Base-by-base conservation (phyloP, 1,284 basidiomycete species). In the Ganoderma meredithae region DNA sequence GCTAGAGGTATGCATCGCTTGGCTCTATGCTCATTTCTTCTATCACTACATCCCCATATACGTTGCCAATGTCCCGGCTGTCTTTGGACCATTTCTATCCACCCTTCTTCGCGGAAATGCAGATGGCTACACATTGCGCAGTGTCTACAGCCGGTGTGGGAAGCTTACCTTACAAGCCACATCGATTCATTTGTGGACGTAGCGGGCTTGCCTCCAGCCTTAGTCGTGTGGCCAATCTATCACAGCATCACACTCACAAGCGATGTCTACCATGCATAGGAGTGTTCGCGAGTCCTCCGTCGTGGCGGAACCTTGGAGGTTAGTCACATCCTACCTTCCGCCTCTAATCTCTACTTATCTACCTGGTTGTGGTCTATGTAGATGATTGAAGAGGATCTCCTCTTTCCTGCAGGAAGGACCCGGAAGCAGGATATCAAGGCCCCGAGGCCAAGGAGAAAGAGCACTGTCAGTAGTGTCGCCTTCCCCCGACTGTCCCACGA, bases 301-400 rank as follows among this genome's bases (percentile, higher is more conserved):
- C 83, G 85, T 9, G 83, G 86, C 25, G 91, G 84, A 49, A 78
- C 86, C 36, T 75, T 93, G n/a, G 91, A 93, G 85, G 90, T 91
- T 67, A 40, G 67, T 60, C 13, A 2, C 12, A 8, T 1, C 2
- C 4, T 60, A 39, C 22, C 27, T 7, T 22, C 58, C 41, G n/a
- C n/a, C 17, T 17, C 2, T 19, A 3, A 40, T 39, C 9, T 10
- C n/a, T 27, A 27, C 13, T 41, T 39, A 25, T 25, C 25, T n/a
- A 40, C 22, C 15, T 17, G 15, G 33, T 61, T 44, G 22, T 59
- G 6, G 15, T 31, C 60, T 44, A n/a, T 58, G 7, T 67, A 92
- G 90, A 81, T 92, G 8, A 84, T 91, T 44, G 91, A 92, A 77
- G 91, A 92, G 71, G 90, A 92, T 73, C 82, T 89, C 17, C 83